phyloP scores from a whole-genome alignment of 345 rosid genomes.

The Dimocarpus longan region DNA sequence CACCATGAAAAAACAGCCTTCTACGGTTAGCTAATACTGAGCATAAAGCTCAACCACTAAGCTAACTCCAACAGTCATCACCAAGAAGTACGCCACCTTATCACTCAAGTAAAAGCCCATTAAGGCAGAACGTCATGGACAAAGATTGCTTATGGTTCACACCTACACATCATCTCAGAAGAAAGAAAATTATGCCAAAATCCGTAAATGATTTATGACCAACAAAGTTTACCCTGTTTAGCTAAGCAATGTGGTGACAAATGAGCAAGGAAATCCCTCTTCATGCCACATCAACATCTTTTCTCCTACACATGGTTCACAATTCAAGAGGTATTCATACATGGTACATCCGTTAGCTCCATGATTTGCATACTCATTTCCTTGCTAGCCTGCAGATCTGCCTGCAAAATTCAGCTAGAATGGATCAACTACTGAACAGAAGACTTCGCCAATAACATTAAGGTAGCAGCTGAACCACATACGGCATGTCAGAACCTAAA shows the following conservation, averaged over 20 bases:
- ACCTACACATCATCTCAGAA: background rate
- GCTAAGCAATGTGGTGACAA: background rate
- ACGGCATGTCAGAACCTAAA: background rate
- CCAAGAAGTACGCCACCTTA: background rate
- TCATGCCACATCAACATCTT: background rate
- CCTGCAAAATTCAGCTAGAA: slow-evolving; percentile 28
- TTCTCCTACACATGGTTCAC: background rate
- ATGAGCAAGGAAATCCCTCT: background rate
- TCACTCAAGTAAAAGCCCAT: no score
- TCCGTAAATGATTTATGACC: background rate
- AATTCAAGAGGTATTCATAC: background rate
- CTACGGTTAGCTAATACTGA: background rate
- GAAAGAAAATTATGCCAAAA: background rate
- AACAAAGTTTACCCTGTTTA: slow-evolving; percentile 5
- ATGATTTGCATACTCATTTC: background rate
- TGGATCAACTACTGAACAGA: background rate
- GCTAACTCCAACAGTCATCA: no score
- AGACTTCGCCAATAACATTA: background rate
- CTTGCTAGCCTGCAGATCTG: slow-evolving; percentile 23
- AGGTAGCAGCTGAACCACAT: background rate
- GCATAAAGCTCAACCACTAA: no score
- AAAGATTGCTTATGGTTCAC: no score
- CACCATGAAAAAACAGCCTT: background rate
- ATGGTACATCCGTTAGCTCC: background rate
- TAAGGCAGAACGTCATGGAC: no score